phyloP scores from a whole-genome alignment of 2,329 filamentous ascomycete species.

The Exophiala sp. region DNA sequence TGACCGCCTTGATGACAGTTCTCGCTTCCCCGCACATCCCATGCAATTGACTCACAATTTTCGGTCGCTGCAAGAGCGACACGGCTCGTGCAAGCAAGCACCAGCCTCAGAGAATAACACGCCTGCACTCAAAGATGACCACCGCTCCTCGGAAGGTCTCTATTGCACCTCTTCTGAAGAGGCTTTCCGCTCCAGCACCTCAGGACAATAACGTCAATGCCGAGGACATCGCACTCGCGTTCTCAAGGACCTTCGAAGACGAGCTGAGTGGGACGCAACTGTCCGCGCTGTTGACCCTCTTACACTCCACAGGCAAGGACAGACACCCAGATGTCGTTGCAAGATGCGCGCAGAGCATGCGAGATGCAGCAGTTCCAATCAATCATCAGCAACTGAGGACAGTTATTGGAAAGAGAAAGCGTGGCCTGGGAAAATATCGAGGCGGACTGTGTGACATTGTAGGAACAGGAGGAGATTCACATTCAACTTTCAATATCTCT shows the following conservation, averaged over 20 bases:
- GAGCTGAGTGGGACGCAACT: slow-evolving; percentile 83
- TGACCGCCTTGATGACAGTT: too few species aligned
- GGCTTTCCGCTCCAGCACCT: slow-evolving; percentile 42
- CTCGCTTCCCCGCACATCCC: too few species aligned
- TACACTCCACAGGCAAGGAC: slow-evolving; percentile 89
- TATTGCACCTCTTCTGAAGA: slow-evolving; percentile 48
- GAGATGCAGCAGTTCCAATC: slow-evolving; percentile 69
- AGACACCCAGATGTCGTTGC: slow-evolving; percentile 80
- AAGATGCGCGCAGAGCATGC: slow-evolving; percentile 79
- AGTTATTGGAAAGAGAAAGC: slow-evolving; percentile 52
- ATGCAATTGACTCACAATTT: not conserved
- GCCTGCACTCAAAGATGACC: slow-evolving; percentile 7
- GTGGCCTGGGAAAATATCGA: slow-evolving; percentile 68
- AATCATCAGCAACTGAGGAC: slow-evolving; percentile 61
- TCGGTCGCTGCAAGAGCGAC: not conserved
- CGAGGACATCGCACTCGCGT: slow-evolving; percentile 81
- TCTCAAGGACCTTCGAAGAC: slow-evolving; percentile 88
- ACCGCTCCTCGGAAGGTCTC: slow-evolving; percentile 33
- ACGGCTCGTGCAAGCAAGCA: not conserved
- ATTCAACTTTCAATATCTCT: slow-evolving; percentile 98
- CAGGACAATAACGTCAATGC: slow-evolving; percentile 58
- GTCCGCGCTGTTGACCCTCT: slow-evolving; percentile 78
- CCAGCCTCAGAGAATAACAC: not conserved
- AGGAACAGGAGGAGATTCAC: slow-evolving; percentile 90
- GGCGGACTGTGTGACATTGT: slow-evolving; percentile 95